Base-by-base conservation (phyloP, 176 grass and related monocot genomes). In the Aegilops speltoides region DNA sequence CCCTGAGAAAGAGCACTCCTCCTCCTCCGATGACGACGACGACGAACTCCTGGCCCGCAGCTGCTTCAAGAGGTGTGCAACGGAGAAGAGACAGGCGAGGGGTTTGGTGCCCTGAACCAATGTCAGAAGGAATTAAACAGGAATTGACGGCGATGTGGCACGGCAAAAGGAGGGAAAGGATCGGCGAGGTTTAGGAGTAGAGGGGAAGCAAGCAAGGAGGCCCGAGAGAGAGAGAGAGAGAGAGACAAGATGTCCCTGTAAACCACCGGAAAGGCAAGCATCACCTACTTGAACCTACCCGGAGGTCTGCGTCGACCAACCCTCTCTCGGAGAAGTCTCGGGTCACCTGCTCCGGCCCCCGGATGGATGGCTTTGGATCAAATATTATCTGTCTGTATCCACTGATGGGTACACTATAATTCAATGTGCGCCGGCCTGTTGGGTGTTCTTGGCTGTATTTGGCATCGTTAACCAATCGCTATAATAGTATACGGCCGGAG, bases 181-280 rank as follows among this genome's bases (percentile, higher is more conserved):
- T 74, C 74, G 41, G 29, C 12, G 17, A 80, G 85, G 57, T 80
- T 84, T 87, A 79, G 15, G 80, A 87, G 89, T 90, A 80, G 85
- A 67, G 68, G 74, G 10, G 81, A 91, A 87, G 85, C 71, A 90
- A 86, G 50, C 83, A 86, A 29, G 16, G 31, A 73, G 10, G 46
- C 13, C 2, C 28, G 40, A 22, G n/a, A 14, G 4, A 28, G 28
- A 28, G 28, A 28, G 28, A 28, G 28, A 28, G 28, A 28, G 28
- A 28, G 28, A 28, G 28, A 28, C 28, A 28, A 28, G 28, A 1
- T 28, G 28, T 28, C 28, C 28, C 28, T 28, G 28, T 28, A 28
- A 28, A 28, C 28, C 28, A 28, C 28, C 28, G 28, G 28, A 28
- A 28, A 28, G 28, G 28, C 28, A 28, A 28, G 28, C 28, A 28